Base-by-base conservation (phyloP, 2,329 filamentous ascomycete species). In the Aspergillus udagawae region DNA sequence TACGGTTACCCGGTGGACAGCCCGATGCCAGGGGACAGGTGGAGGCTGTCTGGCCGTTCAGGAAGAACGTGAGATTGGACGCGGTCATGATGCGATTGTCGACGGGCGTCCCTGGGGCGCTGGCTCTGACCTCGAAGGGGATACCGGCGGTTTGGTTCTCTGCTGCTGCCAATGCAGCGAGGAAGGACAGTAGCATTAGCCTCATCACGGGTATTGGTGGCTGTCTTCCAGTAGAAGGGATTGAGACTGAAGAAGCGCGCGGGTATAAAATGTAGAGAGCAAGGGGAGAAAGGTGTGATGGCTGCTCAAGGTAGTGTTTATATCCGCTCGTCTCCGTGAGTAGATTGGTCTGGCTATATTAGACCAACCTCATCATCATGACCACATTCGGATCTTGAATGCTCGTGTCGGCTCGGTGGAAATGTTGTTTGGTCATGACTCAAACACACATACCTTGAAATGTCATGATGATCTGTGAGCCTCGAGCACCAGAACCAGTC, bases 1-100 rank as follows among this genome's bases (percentile, higher is more conserved):
- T 83, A 27, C 67, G 60, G 56, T 77, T 79, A 20, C 80, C 80
- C 0, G 75, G 64, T 17, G 80, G 80, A 67, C 80, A 83, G n/a
- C 55, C 29, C 35, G 66, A 63, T 0, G 70, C 51, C 21, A 68
- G 63, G 1, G 82, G 82, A 68, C 82, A 85, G 72, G 80, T 83
- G 49, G 77, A 75, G 2, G 74, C 63, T 3, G 82, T 73, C 1
- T 69, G 55, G 17, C 76, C 77, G 25, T 80, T 81, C 35, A 84
- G 71, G 63, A 70, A 83, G 73, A 85, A 83, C 49, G 74, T 74
- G 32, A 71, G 67, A 41, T 76, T 76, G n/a, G 72, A 70, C 38
- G 82, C 82, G 47, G 78, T 78, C 59, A 84, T 66, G 14, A 71
- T 62, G 14, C 71, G 66, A 21, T 77, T 69, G 68, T 85, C 80